Percentiles rank a stretch among this genome's conserved stretches.
Evolutionary conservation across 441 rosid species (phyloP).

Genomic region (Pelargonium myrrhifolium): DNA sequence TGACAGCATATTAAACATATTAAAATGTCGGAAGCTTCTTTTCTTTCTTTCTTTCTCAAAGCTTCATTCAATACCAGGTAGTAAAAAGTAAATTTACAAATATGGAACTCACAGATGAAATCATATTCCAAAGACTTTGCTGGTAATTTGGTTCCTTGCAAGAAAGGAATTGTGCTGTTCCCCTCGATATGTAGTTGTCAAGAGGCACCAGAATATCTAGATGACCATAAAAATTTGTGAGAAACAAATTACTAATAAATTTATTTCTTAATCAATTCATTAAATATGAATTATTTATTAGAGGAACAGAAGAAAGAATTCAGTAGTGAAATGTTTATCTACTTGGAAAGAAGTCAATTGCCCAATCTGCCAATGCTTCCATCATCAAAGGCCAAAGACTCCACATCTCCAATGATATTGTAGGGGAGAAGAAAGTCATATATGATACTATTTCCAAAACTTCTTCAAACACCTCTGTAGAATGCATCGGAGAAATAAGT

Average conservation of each 20-base stretch:
- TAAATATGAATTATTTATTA: neutral
- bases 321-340: constrained; percentile 22
- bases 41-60: too few relatives aligned
- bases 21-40: too few relatives aligned
- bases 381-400: constrained; percentile 93
- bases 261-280: neutral
- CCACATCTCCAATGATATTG: constrained; percentile 95
- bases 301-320: neutral
- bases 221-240: constrained; percentile 17
- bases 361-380: constrained; percentile 93
- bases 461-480: constrained; percentile 96
- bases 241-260: constrained; percentile 14
- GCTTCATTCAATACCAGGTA: neutral
- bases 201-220: constrained; percentile 90
- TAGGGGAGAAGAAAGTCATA: constrained; percentile 93
- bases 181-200: constrained; percentile 88
- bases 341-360: constrained; percentile 96
- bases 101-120: constrained; percentile 63
- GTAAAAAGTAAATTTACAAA: constrained; percentile 8
- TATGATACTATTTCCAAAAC: constrained; percentile 91
- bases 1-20: constrained; percentile 3
- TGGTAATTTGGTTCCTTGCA: constrained; percentile 93
- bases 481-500: constrained; percentile 15
- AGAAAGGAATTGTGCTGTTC: constrained; percentile 67
- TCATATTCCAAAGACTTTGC: constrained; percentile 88